A percentile compares a stretch with the other conserved stretches of the same genome.
These are phyloP conservation scores for Urostyla sp. DNA, from an alignment of 73 alveolate genomes.

Conservation along the genomic window DNA sequence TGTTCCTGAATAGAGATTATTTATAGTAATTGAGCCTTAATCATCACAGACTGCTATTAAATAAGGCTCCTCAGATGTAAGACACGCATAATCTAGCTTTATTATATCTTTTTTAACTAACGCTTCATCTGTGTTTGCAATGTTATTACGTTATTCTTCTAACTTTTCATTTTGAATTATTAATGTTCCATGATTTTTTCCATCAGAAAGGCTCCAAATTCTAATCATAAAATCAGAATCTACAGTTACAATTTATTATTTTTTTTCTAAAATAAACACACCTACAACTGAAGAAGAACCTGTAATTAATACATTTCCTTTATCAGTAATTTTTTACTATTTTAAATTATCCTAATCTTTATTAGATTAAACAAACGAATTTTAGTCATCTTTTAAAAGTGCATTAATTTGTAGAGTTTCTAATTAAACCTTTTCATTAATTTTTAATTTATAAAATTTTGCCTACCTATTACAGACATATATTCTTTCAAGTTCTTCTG, in stretches of 20 bases:
- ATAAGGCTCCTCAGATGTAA: background rate
- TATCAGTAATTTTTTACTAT: background rate
- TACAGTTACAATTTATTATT: background rate
- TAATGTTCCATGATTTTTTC: slow-evolving; percentile 8
- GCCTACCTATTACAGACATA: slow-evolving; percentile 18
- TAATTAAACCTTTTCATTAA: slow-evolving; percentile 42
- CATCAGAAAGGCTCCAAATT: slow-evolving; percentile 19
- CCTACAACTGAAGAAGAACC: background rate
- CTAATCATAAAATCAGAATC: slow-evolving; percentile 54
- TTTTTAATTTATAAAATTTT: slow-evolving; percentile 15
- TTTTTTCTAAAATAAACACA: background rate
- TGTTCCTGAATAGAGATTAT: slow-evolving; percentile 19
- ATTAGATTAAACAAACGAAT: too few species aligned
- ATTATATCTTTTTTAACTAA: too few species aligned
- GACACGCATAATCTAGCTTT: slow-evolving; percentile 19
- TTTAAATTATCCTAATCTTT: background rate
- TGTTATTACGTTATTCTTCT: background rate
- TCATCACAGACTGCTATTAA: slow-evolving; percentile 24
- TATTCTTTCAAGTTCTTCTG: slow-evolving; percentile 5
- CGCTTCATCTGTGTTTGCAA: background rate
- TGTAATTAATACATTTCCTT: slow-evolving; percentile 31
- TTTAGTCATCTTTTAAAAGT: background rate
- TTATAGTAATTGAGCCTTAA: slow-evolving; percentile 25
- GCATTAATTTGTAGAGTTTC: slow-evolving; percentile 20
- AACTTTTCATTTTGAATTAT: slow-evolving; percentile 5